Conservation (phyloP, 1,139 yeast species). For the Nakaseomyces glabratus region DNA sequence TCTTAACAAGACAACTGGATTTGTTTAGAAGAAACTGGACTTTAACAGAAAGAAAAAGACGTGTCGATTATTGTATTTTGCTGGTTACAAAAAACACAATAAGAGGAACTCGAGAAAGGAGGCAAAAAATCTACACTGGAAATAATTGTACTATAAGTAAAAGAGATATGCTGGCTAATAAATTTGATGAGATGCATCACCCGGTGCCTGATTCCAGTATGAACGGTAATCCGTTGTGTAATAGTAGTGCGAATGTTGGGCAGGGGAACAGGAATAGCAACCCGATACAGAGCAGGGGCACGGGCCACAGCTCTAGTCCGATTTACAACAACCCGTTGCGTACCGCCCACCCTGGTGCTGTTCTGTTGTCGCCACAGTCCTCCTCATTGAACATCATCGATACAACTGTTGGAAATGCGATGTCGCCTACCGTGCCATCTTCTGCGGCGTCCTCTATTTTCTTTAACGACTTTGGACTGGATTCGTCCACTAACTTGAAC, state of each 20-base stretch:
- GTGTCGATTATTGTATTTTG: no score
- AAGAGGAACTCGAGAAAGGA: no score
- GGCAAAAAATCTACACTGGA: not conserved
- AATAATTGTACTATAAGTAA: not conserved
- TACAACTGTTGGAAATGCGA: conserved; percentile 7
- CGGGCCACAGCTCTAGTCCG: conserved; percentile 1
- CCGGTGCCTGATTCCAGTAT: conserved; percentile 4
- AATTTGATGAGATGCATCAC: conserved; percentile 6
- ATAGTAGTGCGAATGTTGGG: no score
- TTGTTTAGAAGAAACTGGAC: no score
- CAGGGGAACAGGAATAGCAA: conserved; percentile 7
- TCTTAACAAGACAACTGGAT: no score
- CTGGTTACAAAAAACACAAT: no score
- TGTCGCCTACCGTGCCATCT: conserved; percentile 26
- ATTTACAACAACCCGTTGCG: conserved; percentile 16
- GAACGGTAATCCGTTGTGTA: conserved; percentile 2
- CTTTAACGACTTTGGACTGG: conserved; percentile 3
- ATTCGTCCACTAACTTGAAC: not conserved
- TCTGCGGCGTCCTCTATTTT: conserved; percentile 4
- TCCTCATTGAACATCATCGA: conserved; percentile 15
- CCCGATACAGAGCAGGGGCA: conserved; percentile 9
- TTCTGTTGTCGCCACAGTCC: conserved; percentile 30
- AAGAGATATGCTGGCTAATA: not conserved
- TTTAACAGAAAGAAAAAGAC: no score
- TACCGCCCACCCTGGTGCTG: conserved; percentile 33